Evolutionary conservation across 2,329 filamentous ascomycete species (phyloP), one percentile per base, ranked within the genome.

Genomic region (Ophiostoma triangulosporum): DNA sequence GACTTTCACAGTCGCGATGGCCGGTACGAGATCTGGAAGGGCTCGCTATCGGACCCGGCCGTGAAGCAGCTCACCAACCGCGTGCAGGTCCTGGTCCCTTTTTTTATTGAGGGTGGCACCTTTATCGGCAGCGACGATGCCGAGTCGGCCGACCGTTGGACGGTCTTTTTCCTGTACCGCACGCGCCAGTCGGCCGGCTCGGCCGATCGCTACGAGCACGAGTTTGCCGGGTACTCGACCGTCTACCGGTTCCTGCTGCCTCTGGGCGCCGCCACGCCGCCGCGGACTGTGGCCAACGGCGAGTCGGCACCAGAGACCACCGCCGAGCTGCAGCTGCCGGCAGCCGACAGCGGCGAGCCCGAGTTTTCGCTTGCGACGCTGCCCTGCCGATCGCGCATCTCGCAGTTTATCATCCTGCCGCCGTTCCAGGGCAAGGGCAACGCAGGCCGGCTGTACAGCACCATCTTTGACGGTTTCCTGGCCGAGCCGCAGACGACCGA

Each of bases 81-180:
- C 51, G 78, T 94, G 59, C 89, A 95, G 69, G 80, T 96, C 53
- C 73, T 95, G 33, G 80, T 90, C 5, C 81, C 88, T 15, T 74
- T 97, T 56, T 94, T 89, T 66, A 96, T 98, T 57, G 94, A 98
- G 66, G 93, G 88, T 27, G 93, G 90, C n/a, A 86, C 81, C 4
- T 80, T 80, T 35, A 81, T 96, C 46, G 66, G 73, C 4, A 68
- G 68, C 4, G 67, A 73, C 2, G 81, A 89, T 51, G 77, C 84
- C 1, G 84, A 90, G 57, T 83, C 81, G 0, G 68, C 84, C 20
- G 79, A 89, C 57, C 79, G 91, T 62, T 98, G 93, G 93, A 89
- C 86, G 0, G 70, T 97, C n/a, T 97, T 89, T 69, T 82, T 95
- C 60, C 73, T 95, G 54, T 91, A 85, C 67, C 78, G 58, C 53